These are phyloP conservation scores for Euphorbia neoarborescens DNA, from an alignment of 441 rosid species.

Conservation along the genomic window DNA sequence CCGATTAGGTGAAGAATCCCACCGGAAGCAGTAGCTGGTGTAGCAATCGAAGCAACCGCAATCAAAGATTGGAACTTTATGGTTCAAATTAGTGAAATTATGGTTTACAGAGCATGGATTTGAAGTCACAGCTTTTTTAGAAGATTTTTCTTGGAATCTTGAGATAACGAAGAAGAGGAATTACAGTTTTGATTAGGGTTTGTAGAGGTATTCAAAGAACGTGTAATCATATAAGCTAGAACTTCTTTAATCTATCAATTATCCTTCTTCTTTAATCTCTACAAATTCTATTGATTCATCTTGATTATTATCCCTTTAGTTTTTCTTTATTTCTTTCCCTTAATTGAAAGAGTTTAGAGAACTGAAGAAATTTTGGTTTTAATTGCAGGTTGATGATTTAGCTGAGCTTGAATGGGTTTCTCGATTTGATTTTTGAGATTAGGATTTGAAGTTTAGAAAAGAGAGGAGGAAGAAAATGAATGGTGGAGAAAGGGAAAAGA, in stretches of 20 bases:
- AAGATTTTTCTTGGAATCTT: slow-evolving; percentile 30
- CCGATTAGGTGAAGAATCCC: slow-evolving; percentile 78
- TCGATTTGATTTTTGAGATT: too few relatives aligned
- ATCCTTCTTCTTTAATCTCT: too few relatives aligned
- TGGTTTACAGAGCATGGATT: not conserved
- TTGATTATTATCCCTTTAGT: too few relatives aligned
- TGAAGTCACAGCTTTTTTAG: slow-evolving; percentile 18
- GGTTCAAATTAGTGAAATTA: not conserved
- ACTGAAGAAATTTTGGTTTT: slow-evolving; percentile 6
- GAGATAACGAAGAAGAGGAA: slow-evolving; percentile 3
- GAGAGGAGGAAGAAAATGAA: too few relatives aligned
- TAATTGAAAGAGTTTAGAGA: too few relatives aligned
- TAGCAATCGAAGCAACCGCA: slow-evolving; percentile 85
- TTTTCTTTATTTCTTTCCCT: too few relatives aligned
- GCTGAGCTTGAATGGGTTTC: slow-evolving; percentile 84
- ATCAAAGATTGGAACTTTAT: slow-evolving; percentile 25
- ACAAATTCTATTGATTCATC: too few relatives aligned
- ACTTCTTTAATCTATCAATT: too few relatives aligned
- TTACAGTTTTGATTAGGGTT: slow-evolving; percentile 2
- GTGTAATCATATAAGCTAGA: slow-evolving; percentile 67
- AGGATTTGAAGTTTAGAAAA: too few relatives aligned
- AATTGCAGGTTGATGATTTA: slow-evolving; percentile 49
- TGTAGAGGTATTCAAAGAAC: slow-evolving; percentile 45
- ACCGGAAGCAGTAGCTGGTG: slow-evolving; percentile 65
- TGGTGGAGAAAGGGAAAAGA: too few relatives aligned